Percentiles rank a stretch among this genome's conserved stretches.
Evolutionary conservation across 768 basidiomycete species (phyloP).

Genomic region (Guyanaporus albipodus): DNA sequence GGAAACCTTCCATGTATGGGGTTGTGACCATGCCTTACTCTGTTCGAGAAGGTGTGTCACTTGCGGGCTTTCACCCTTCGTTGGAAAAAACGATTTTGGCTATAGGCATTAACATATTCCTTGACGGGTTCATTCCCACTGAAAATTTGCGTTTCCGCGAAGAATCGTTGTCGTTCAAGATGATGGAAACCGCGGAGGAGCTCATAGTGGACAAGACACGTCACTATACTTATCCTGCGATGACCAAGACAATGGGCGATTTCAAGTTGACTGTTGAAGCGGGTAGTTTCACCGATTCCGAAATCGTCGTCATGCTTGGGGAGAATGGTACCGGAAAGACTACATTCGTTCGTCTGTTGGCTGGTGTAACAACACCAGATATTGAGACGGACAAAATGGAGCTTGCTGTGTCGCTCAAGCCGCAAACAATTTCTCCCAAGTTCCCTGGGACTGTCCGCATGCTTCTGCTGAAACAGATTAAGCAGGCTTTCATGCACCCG

Average conservation of each 20-base stretch:
- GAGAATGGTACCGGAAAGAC: conserved; percentile 99
- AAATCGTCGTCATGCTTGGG: conserved; percentile 98
- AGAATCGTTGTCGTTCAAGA: conserved; percentile 94
- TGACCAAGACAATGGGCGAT: conserved; percentile 93
- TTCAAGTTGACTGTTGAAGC: conserved; percentile 94
- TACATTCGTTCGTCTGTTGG: conserved; percentile 92
- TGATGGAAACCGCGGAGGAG: conserved; percentile 95
- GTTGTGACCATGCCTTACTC: conserved; percentile 99
- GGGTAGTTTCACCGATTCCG: conserved; percentile 96
- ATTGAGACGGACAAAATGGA: conserved; percentile 75
- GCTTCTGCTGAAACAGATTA: conserved; percentile 92
- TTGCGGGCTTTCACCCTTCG: background rate
- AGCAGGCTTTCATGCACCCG: conserved; percentile 96
- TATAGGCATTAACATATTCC: conserved; percentile 96
- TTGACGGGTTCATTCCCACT: conserved; percentile 97
- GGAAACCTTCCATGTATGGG: conserved; percentile 95
- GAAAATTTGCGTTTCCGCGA: conserved; percentile 98
- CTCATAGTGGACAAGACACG: conserved; percentile 80
- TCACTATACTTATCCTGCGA: conserved; percentile 87
- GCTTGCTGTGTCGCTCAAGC: conserved; percentile 90
- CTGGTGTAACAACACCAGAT: conserved; percentile 85
- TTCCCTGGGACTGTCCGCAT: conserved; percentile 97
- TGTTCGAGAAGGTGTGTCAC: conserved; percentile 81
- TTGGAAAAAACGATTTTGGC: conserved; percentile 2
- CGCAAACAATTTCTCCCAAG: conserved; percentile 96